Evolutionary conservation across 352 stramenopile species (phyloP).

Genomic region (Nothophytophthora sp.): DNA sequence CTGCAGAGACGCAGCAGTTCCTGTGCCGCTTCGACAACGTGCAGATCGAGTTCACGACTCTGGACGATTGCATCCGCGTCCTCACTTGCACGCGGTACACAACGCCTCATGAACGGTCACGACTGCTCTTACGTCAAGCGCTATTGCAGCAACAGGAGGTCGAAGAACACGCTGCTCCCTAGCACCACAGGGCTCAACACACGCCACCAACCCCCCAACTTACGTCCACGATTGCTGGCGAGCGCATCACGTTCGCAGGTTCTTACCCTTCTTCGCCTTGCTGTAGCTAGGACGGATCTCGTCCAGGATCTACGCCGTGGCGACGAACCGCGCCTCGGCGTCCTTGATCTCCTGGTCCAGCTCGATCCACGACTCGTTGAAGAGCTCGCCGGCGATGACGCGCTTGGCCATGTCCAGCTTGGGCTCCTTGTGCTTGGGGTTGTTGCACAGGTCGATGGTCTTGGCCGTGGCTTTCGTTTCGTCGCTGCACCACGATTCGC

Average conservation of each 20-base stretch:
- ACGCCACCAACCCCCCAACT: constrained; percentile 14
- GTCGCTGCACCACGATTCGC: constrained; percentile 99
- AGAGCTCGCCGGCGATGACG: constrained; percentile 97
- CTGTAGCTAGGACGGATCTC: no score
- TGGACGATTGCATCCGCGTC: constrained; percentile 68
- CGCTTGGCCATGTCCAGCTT: constrained; percentile 99
- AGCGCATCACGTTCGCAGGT: no score
- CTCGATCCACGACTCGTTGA: constrained; percentile 98
- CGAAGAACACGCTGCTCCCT: no score
- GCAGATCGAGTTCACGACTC: constrained; percentile 74
- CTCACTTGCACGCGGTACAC: constrained; percentile 43
- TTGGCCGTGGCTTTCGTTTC: constrained; percentile 97
- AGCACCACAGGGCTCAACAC: no score
- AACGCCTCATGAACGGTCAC: constrained; percentile 27
- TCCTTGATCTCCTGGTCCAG: constrained; percentile 97
- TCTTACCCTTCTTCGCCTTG: no score
- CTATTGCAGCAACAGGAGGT: constrained; percentile 22
- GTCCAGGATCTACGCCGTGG: constrained; percentile 8
- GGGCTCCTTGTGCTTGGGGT: constrained; percentile 99
- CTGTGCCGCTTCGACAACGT: constrained; percentile 77
- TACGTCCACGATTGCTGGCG: constrained; percentile 12
- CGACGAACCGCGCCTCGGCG: constrained; percentile 35
- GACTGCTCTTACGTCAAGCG: constrained; percentile 19
- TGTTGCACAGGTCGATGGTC: constrained; percentile 99
- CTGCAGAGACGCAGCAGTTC: constrained; percentile 56